Evolutionary conservation across 1,284 basidiomycete species (phyloP).

Genomic region (Fomes fomentarius): DNA sequence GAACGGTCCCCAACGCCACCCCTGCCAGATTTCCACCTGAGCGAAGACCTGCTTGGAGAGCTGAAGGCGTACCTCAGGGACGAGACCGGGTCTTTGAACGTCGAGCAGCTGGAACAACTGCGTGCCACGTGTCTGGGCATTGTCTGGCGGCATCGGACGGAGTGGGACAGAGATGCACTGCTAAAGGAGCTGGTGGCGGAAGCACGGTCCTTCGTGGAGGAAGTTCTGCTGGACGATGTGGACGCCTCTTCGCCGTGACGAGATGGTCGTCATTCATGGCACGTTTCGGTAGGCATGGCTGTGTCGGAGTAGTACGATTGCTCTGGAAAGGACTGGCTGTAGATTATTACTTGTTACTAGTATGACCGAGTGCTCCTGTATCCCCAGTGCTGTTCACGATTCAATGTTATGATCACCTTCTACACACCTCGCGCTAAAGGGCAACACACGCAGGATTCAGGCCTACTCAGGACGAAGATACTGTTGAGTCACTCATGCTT

Average conservation of each 20-base stretch:
- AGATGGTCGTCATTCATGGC: background rate
- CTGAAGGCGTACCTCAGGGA: conserved; percentile 52
- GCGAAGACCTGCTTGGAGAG: conserved; percentile 47
- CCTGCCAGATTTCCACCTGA: conserved; percentile 68
- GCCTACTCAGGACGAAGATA: no score
- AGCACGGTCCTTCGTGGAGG: conserved; percentile 64
- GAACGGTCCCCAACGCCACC: conserved; percentile 63
- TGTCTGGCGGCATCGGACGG: conserved; percentile 80
- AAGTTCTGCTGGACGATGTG: conserved; percentile 44
- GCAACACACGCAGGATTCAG: no score
- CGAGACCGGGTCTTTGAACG: conserved; percentile 60
- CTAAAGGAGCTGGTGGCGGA: conserved; percentile 59
- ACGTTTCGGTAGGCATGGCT: background rate
- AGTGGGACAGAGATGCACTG: conserved; percentile 82
- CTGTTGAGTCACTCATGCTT: no score
- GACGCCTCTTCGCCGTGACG: conserved; percentile 20
- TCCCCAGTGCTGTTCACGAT: conserved; percentile 1
- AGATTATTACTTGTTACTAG: conserved; percentile 18
- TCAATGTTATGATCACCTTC: no score
- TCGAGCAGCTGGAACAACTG: conserved; percentile 94
- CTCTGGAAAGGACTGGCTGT: background rate
- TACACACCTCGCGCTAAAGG: no score
- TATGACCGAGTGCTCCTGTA: conserved; percentile 8
- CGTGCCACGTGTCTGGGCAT: conserved; percentile 81
- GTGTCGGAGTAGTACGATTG: background rate